A percentile compares a stretch with the other conserved stretches of the same genome.
Evolutionary conservation across 768 basidiomycete species (phyloP).

Genomic region (Chalciporus pseudorubinellus): DNA sequence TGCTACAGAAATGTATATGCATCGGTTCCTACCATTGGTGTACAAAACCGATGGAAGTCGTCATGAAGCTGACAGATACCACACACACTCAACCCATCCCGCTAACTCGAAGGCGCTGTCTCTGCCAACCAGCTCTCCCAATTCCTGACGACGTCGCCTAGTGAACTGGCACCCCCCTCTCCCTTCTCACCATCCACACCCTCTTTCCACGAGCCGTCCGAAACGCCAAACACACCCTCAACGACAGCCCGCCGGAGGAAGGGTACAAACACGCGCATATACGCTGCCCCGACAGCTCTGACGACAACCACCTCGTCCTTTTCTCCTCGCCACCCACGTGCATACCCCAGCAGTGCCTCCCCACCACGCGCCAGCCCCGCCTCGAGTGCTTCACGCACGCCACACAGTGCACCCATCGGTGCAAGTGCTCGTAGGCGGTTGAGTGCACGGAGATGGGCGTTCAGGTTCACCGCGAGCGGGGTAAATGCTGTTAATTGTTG

Average conservation of each 20-base stretch:
- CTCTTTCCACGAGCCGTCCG: conserved; percentile 16
- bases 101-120: background rate
- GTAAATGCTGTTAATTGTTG: conserved; percentile 70
- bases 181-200: background rate
- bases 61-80: too few species aligned
- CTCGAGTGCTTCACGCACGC: conserved; percentile 53
- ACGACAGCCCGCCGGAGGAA: conserved; percentile 67
- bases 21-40: too few species aligned
- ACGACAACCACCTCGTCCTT: conserved; percentile 36
- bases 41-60: too few species aligned
- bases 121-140: conserved; percentile 33
- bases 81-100: too few species aligned
- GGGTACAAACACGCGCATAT: conserved; percentile 61
- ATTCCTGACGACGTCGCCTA: conserved; percentile 13
- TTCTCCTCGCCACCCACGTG: conserved; percentile 37
- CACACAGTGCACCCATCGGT: conserved; percentile 54
- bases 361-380: conserved; percentile 46
- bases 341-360: conserved; percentile 46
- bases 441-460: conserved; percentile 67
- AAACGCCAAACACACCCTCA: conserved; percentile 68
- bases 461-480: conserved; percentile 69
- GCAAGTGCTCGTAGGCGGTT: conserved; percentile 83
- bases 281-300: conserved; percentile 54
- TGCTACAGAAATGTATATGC: too few species aligned
- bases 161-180: background rate